Base-by-base conservation (phyloP, 306 rosid genomes). In the Hippophae gyantsensis region DNA sequence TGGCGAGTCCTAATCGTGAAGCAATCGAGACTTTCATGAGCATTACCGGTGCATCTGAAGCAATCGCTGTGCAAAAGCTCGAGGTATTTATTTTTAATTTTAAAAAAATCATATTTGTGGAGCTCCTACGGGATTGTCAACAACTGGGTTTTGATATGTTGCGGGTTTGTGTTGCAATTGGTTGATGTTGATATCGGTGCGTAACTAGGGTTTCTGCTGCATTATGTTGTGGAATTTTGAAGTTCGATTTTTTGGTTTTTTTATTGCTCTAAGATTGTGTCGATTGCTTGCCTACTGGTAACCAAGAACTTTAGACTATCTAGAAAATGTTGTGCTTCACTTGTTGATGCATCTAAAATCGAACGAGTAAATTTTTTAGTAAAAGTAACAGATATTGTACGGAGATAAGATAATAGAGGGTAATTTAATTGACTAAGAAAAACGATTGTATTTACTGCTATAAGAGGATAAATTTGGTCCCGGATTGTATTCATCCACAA, bases 1-100 rank as follows among this genome's bases (percentile, higher is more conserved):
- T 90, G 97, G 88, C 90, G 70, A 78, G 75, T 69, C 95, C 90
- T 61, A 68, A 76, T 79, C 95, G 81, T 62, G 90, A 84, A 61
- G 82, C 89, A 52, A 78, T 90, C 56, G 95, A 82, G 1, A 87
- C 89, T 7, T 90, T 90, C 72, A 81, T 87, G 52, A 67, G 76
- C 77, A 76, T 90, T 70, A 87, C 97, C 7, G 95, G 95, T 11
- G 77, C 72, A 41, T 61, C 95, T 45, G 81, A 81, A 56, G 76
- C 80, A 27, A 60, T 79, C 63, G 95, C 97, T 47, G 61, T 74
- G 48, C 89, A 83, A 40, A 81, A 64, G 54, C 89, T 90, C 8
- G 69, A 83, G 95, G 97, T 88, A 44, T 13, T n/a, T 23, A 13
- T 9, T 25, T 41, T 14, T 54, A 42, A 48, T 2, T 12, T 51